phyloP scores from a whole-genome alignment of 2,329 filamentous ascomycete genomes.

The Hypoxylon sp. region DNA sequence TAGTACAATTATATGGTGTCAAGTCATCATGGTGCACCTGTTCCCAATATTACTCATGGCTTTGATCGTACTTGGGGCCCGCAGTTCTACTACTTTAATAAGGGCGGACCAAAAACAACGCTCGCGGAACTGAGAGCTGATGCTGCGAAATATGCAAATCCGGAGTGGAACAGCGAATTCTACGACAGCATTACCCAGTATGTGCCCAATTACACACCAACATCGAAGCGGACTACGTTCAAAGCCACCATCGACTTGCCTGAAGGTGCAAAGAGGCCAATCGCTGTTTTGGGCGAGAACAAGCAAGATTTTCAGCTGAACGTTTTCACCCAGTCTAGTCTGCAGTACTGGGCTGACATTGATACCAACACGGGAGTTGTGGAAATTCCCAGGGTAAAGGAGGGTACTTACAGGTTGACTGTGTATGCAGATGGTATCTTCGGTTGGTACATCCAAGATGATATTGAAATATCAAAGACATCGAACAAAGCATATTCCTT shows the following conservation, averaged over 20 bases:
- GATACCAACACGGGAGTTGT: conserved; percentile 61
- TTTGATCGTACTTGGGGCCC: conserved; percentile 77
- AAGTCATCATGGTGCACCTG: conserved; percentile 72
- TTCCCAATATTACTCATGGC: conserved; percentile 73
- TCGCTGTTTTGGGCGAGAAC: conserved; percentile 69
- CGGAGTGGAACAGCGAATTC: conserved; percentile 71
- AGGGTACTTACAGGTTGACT: conserved; percentile 72
- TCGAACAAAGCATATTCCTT: conserved; percentile 58
- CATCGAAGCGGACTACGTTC: conserved; percentile 65
- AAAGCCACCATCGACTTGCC: conserved; percentile 68
- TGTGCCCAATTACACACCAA: conserved; percentile 71
- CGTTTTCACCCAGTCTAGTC: conserved; percentile 64
- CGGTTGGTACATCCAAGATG: conserved; percentile 70
- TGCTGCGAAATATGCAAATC: conserved; percentile 65
- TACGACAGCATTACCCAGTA: conserved; percentile 73
- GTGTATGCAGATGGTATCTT: conserved; percentile 75
- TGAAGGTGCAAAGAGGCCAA: conserved; percentile 62
- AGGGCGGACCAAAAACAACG: conserved; percentile 61
- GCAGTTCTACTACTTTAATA: conserved; percentile 75
- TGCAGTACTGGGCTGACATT: conserved; percentile 74
- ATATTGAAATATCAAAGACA: conserved; percentile 58
- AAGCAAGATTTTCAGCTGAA: conserved; percentile 72
- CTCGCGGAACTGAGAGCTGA: conserved; percentile 67
- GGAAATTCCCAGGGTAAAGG: conserved; percentile 67
- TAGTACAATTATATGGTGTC: conserved; percentile 60